These are phyloP conservation scores for Tolypocladium ovalisporum DNA, from an alignment of 2,329 filamentous ascomycete species.

Conservation along the genomic window DNA sequence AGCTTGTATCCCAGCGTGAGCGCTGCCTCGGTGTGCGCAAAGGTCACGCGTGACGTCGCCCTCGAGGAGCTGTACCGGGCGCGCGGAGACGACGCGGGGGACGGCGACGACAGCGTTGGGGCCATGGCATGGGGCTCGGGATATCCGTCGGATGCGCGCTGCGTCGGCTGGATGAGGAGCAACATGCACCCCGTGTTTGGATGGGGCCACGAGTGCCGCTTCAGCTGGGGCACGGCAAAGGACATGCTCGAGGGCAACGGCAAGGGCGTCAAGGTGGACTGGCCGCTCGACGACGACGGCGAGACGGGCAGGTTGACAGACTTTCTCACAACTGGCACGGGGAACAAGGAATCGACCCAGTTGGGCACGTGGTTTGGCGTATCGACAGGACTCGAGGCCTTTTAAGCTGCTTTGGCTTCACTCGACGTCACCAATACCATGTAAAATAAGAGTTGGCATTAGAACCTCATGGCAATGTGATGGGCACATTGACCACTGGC, in stretches of 20 bases:
- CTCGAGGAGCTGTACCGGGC: slow-evolving; percentile 65
- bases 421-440: background rate
- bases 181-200: slow-evolving; percentile 93
- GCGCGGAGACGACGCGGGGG: slow-evolving; percentile 15
- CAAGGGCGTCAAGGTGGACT: slow-evolving; percentile 63
- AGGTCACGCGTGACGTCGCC: slow-evolving; percentile 87
- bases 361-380: slow-evolving; percentile 75
- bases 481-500: background rate
- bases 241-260: slow-evolving; percentile 78
- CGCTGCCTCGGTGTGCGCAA: slow-evolving; percentile 88
- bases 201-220: slow-evolving; percentile 86
- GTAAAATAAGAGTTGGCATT: background rate
- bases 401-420: slow-evolving; percentile 33
- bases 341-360: slow-evolving; percentile 45
- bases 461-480: background rate
- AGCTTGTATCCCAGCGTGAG: slow-evolving; percentile 86
- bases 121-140: slow-evolving; percentile 72
- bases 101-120: slow-evolving; percentile 22
- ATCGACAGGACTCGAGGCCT: slow-evolving; percentile 56
- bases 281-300: slow-evolving; percentile 65
- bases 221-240: slow-evolving; percentile 93
- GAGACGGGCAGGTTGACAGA: slow-evolving; percentile 62
- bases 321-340: slow-evolving; percentile 47
- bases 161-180: slow-evolving; percentile 66
- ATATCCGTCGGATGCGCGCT: slow-evolving; percentile 80